Conservation (phyloP, 2,329 filamentous ascomycete species). For the Claviceps pusilla region DNA sequence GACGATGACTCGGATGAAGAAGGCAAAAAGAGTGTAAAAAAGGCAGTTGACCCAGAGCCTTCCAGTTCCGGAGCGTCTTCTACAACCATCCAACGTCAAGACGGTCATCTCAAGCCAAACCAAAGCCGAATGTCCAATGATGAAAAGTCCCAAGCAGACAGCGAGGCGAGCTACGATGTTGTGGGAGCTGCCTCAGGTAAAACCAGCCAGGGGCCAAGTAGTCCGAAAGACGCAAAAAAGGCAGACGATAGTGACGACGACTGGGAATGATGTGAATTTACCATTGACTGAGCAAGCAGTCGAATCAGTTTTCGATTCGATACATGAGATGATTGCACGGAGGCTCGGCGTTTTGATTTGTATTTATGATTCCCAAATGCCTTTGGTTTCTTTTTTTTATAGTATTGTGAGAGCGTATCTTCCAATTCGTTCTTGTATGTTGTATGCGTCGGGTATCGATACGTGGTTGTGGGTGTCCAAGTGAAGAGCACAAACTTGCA, state of each 20-base stretch:
- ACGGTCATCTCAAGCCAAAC: constrained; percentile 40
- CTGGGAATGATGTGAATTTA: constrained; percentile 7
- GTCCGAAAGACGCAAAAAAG: constrained; percentile 42
- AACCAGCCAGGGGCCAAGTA: constrained; percentile 61
- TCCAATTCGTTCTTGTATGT: constrained; percentile 4
- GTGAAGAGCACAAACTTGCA: neutral
- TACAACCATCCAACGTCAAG: constrained; percentile 42
- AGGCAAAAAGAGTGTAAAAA: constrained; percentile 13
- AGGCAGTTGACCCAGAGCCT: constrained; percentile 18
- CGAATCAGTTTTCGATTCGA: neutral
- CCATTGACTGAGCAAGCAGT: neutral
- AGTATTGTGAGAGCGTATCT: neutral
- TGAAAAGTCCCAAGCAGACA: constrained; percentile 79
- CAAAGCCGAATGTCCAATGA: constrained; percentile 67
- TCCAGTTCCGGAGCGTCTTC: constrained; percentile 40
- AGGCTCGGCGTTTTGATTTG: constrained; percentile 19
- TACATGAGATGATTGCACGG: neutral
- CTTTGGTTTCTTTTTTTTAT: neutral
- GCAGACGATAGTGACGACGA: constrained; percentile 25
- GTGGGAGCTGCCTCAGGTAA: constrained; percentile 64
- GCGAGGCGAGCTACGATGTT: constrained; percentile 90
- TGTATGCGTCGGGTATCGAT: constrained; percentile 15
- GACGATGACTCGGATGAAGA: constrained; percentile 50
- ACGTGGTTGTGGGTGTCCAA: constrained; percentile 1
- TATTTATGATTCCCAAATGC: constrained; percentile 8